Evolutionary conservation across 345 rosid species (phyloP), one percentile per base, ranked within the genome.

Genomic region (Pelargonium nanum): DNA sequence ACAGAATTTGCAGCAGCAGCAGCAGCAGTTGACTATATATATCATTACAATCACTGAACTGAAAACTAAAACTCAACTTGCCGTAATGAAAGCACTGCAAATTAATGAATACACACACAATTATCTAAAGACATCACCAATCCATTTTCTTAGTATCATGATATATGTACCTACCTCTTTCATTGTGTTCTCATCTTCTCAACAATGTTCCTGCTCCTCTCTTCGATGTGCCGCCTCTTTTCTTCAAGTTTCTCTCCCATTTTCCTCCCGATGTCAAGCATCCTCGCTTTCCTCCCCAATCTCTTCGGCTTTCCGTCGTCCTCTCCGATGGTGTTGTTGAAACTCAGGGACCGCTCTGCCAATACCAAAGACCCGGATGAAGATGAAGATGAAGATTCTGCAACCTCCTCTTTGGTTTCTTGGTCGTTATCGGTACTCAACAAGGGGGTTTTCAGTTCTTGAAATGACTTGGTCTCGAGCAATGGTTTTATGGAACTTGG

Each of bases 211-310:
- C 89, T 81, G 56, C 89, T 62, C 72, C 71, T 89, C 59, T 86
- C 95, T 77, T 92, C 98, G 7, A 92, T 72, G 48, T 81, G 83
- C 56, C 96, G 91, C 74, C 87, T 82, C 77, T 81, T 81, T 78
- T 91, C 96, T 68, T 89, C 99, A 0, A 92, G 58, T 78, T 85
- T 92, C 72, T 89, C 99, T 19, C 95, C 89, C 85, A 92, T 75
- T 75, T 85, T 92, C 85, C 87, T 87, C 68, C 87, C 81, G 50
- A 92, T 64, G 68, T 85, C 94, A 19, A 87, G 65, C 89, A 92
- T 85, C 70, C 84, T 83, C 19, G 85, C 95, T 65, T 63, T 82
- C 69, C 78, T 72, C 53, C 98, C 93, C 54, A 65, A 34, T 70
- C 69, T 89, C 85, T 77, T 89, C 10, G 69, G 79, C 78, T 68